Base-by-base conservation (phyloP, 1,139 yeast species). In the Geotrichum reessii region DNA sequence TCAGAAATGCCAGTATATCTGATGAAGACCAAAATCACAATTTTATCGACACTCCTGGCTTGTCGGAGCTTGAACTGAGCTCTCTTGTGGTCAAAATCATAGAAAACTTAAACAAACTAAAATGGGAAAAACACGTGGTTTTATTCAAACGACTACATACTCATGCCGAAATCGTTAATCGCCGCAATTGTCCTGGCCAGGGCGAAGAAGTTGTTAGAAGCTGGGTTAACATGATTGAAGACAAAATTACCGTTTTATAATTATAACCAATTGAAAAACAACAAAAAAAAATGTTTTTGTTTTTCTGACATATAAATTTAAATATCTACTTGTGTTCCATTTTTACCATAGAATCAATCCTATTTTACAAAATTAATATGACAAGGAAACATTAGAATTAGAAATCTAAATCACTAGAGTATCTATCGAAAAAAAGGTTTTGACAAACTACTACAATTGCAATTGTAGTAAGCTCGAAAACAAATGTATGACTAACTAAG, bases 111-210 rank as follows among this genome's bases (percentile, higher is more conserved):
- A 72, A 71, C 58, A 46, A 40, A 25, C 60, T 71, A 37, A 61
- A 62, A 2, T 72, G 74, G 74, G 58, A 65, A n/a, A 72, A 71
- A 58, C 69, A 63, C 53, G 69, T 65, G 2, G 71, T 69, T 2
- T 61, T 60, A 46, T 59, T 69, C 33, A 62, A 60, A 46, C 53
- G 62, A 40, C 40, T 63, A 27, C 64, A 65, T 56, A 55, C 74
- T 25, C 71, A 69, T 55, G 69, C 71, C 56, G 62, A 64, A 59
- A 69, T 59, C 42, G 72, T 73, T n/a, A 70, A 73, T 53, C 64
- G 76, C 5, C 62, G 69, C 28, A 58, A 65, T 44, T 58, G 62
- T 49, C 64, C 68, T 1, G 71, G 71, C 11, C 74, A 71, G 58
- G 76, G 76, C 9, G 64, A 64, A 33, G 61, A 58, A 46, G 53